Evolutionary conservation across 768 basidiomycete species (phyloP).

Genomic region (Boletus tomentosulus): DNA sequence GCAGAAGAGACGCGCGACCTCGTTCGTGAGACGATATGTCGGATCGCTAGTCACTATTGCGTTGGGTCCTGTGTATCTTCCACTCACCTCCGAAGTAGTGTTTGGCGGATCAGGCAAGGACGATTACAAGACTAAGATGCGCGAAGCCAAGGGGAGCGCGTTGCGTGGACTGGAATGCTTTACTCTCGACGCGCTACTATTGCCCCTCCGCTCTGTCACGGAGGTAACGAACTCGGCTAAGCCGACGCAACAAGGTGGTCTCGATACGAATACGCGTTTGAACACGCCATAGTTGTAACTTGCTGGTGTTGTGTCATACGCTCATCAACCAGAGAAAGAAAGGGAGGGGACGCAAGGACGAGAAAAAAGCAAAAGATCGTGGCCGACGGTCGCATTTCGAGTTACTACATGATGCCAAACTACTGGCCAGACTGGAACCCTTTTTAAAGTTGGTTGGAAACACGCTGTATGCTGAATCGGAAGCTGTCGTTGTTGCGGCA

Average conservation of each 20-base stretch:
- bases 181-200: constrained; percentile 68
- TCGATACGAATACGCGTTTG: constrained; percentile 78
- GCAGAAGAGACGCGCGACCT: constrained; percentile 94
- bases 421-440: constrained; percentile 79
- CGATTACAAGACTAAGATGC: constrained; percentile 93
- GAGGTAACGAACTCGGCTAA: constrained; percentile 78
- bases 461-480: constrained; percentile 80
- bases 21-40: constrained; percentile 75
- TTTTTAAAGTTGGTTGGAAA: constrained; percentile 88
- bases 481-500: constrained; percentile 68
- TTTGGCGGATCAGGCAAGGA: too few relatives aligned
- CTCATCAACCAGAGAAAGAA: constrained; percentile 77
- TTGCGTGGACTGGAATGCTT: constrained; percentile 87
- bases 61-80: constrained; percentile 72
- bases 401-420: constrained; percentile 65
- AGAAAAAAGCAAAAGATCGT: constrained; percentile 64
- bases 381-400: constrained; percentile 80
- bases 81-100: too few relatives aligned
- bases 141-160: constrained; percentile 80
- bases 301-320: constrained; percentile 84
- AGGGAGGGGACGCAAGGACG: constrained; percentile 38
- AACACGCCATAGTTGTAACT: constrained; percentile 61
- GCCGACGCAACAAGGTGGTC: constrained; percentile 70
- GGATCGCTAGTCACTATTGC: constrained; percentile 69
- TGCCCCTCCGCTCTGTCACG: constrained; percentile 80